Evolutionary conservation across 2,329 filamentous ascomycete genomes (phyloP).

Genomic region (Hymenotorrendiella dingleyae): DNA sequence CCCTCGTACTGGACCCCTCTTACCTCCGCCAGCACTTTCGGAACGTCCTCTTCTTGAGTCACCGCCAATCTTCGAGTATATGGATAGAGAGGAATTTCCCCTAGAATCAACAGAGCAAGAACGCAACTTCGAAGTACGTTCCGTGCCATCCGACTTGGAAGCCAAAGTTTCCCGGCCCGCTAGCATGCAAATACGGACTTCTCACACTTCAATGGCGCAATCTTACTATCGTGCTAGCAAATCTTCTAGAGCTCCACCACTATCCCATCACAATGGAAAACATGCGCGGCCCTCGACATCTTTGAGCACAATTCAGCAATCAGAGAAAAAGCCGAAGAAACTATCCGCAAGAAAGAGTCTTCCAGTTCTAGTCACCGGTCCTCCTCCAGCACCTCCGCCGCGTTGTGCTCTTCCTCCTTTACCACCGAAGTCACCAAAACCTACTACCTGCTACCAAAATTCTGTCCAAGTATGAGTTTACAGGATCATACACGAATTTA

Average conservation of each 20-base stretch:
- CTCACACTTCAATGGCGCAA: too few relatives aligned
- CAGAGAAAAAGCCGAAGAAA: conserved; percentile 8
- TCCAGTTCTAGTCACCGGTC: conserved; percentile 24
- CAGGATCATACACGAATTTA: too few relatives aligned
- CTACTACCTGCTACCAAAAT: neutral
- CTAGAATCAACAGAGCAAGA: neutral
- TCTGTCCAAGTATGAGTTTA: too few relatives aligned
- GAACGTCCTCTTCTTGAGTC: conserved; percentile 5
- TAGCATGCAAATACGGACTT: conserved; percentile 18
- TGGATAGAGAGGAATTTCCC: neutral
- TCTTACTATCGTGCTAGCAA: too few relatives aligned
- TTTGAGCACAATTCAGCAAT: too few relatives aligned
- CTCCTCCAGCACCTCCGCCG: conserved; percentile 29
- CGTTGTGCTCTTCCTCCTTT: conserved; percentile 29
- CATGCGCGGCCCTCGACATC: conserved; percentile 8
- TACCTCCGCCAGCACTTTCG: too few relatives aligned
- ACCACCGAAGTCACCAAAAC: conserved; percentile 11
- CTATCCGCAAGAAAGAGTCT: conserved; percentile 22
- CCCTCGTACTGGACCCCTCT: too few relatives aligned
- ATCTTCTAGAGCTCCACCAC: too few relatives aligned
- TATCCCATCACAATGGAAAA: neutral
- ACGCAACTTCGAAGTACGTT: neutral
- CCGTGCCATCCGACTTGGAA: neutral
- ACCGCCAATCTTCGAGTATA: neutral
- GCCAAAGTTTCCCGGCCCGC: conserved; percentile 15